These are phyloP conservation scores for Acanthamoeba sp. DNA, from an alignment of 208 protist species.

Conservation along the genomic window DNA sequence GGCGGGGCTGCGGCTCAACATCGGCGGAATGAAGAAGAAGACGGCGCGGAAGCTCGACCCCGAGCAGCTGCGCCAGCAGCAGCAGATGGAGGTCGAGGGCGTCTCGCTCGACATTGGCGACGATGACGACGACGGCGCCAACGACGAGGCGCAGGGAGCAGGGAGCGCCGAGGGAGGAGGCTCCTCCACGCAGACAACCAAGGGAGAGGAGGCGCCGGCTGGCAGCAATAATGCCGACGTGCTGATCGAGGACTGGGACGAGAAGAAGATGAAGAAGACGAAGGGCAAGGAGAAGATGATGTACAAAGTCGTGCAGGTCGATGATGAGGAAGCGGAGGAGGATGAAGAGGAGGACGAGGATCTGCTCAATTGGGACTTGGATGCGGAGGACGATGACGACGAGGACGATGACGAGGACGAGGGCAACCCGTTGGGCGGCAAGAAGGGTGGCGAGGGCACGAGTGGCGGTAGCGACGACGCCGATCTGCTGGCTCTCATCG, in stretches of 20 bases:
- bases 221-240: no score
- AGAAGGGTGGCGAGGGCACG: neutral
- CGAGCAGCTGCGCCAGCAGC: neutral
- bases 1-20: neutral
- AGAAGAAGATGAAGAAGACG: neutral
- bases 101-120: neutral
- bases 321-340: neutral
- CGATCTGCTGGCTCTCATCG: neutral
- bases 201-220: no score
- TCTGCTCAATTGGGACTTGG: neutral
- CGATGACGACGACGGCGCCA: neutral
- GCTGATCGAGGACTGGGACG: neutral
- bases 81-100: neutral
- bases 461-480: neutral
- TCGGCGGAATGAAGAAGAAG: neutral
- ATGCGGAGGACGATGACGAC: neutral
- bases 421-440: neutral
- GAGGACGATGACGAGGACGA: neutral
- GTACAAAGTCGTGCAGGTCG: neutral
- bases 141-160: no score
- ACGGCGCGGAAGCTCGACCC: neutral
- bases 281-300: slow-evolving; percentile 3
- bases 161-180: no score
- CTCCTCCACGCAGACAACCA: no score
- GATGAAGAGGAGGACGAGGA: neutral